phyloP scores from a whole-genome alignment of 108 stramenopile genomes.

The Fragilariopsis cylindrus region DNA sequence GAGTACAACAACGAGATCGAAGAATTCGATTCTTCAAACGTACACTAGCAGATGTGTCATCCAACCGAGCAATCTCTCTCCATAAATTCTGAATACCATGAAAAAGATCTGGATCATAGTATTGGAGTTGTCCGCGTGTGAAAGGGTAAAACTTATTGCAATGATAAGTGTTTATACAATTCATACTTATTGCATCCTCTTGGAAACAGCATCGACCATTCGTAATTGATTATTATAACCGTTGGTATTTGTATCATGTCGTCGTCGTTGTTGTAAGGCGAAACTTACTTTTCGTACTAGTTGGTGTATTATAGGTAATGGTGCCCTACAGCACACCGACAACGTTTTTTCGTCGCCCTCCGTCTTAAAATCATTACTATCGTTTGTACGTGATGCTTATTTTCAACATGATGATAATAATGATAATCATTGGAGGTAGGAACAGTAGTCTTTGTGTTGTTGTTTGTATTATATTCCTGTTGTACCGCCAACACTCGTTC shows the following conservation, averaged over 20 bases:
- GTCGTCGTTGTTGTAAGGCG: not conserved
- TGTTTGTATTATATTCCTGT: not conserved
- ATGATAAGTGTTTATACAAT: slow-evolving; percentile 38
- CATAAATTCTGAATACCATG: slow-evolving; percentile 57
- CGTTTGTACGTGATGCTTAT: no score
- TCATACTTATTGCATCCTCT: slow-evolving; percentile 22
- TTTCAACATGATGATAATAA: no score
- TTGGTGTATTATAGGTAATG: not conserved
- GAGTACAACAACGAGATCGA: not conserved
- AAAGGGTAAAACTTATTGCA: slow-evolving; percentile 91
- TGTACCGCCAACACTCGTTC: slow-evolving; percentile 35
- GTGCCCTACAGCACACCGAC: not conserved
- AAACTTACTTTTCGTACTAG: not conserved
- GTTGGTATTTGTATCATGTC: no score
- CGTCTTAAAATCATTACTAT: no score
- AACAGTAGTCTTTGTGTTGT: no score
- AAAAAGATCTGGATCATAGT: slow-evolving; percentile 60
- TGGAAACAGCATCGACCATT: slow-evolving; percentile 32
- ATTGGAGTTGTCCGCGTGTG: slow-evolving; percentile 69
- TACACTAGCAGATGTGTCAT: slow-evolving; percentile 41
- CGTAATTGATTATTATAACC: not conserved
- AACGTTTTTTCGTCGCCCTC: not conserved
- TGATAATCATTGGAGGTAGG: no score
- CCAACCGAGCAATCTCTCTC: slow-evolving; percentile 65
- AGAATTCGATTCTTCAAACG: not conserved